Base-by-base conservation (phyloP, 129 eudicot genomes). In the Scalesia atractyloides region DNA sequence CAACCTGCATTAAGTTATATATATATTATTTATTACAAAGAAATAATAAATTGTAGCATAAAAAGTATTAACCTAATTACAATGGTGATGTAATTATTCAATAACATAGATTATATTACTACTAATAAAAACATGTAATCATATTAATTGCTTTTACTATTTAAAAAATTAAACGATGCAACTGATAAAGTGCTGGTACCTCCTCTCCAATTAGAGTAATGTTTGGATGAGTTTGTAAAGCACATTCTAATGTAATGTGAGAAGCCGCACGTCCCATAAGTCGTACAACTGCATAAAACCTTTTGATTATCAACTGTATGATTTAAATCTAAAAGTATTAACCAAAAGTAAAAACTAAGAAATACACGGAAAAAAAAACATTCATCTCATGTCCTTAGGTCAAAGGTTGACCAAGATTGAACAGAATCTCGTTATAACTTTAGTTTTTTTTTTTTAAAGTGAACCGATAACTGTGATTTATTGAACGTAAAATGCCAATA, bases 221-320 rank as follows among this genome's bases (percentile, higher is more conserved):
- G 81, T 95, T 95, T 62, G 99, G 99, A 72, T 95, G 99, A 73
- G 99, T 95, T 82, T 95, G 99, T 80, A 95, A 79, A 68, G 99
- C 99, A 88, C 99, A 95, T 85, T 95, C 99, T 65, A 94, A 82
- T 43, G 99, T 94, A 70, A 94, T 94, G 83, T 90, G 99, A 36
- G 99, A 94, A 73, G 99, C 99, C 69, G 99, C 97, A 81, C 99
- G 96, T 7, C 99, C 99, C 99, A 95, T 95, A 68, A 95, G 97
- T 59, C 99, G 83, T 69, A 95, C 97, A 86, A 95, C 99, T 95
- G 85, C 72, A 79, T 60, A 78, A 59, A 68, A 76, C 62, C 70
- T 26, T 70, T 66, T 15, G 34, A 16, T 73, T 66, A 65, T 18
- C 69, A 39, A 64, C 18, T 36, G 46, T 69, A 68, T 51, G 22